These are phyloP conservation scores for Aureococcus anophagefferens DNA, from an alignment of 108 stramenopile genomes.

Conservation along the genomic window DNA sequence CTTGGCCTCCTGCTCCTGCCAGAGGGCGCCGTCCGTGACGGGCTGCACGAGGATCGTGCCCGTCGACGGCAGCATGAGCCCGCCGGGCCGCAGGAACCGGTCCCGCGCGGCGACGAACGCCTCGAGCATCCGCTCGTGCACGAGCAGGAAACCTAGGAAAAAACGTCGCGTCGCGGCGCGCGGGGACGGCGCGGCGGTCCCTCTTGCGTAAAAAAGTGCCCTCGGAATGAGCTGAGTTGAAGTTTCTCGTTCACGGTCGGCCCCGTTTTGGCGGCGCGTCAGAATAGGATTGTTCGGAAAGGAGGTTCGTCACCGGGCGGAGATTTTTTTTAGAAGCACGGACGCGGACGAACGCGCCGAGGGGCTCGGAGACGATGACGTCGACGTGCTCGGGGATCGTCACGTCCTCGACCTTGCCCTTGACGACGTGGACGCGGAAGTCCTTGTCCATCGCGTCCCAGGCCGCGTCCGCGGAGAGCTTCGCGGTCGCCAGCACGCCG, in stretches of 20 bases:
- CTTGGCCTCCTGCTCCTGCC: conserved; percentile 31
- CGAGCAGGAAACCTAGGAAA: conserved; percentile 34
- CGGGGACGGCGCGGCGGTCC: too few relatives aligned
- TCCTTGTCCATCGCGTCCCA: conserved; percentile 4
- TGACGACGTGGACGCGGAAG: conserved; percentile 15
- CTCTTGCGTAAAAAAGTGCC: too few relatives aligned
- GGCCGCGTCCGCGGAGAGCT: not conserved
- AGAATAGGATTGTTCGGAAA: too few relatives aligned
- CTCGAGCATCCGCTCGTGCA: conserved; percentile 63
- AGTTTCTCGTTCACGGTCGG: too few relatives aligned
- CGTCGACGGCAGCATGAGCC: conserved; percentile 41
- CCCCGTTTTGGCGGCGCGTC: too few relatives aligned
- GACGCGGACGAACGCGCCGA: conserved; percentile 18
- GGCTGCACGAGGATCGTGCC: conserved; percentile 41
- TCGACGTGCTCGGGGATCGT: conserved; percentile 55
- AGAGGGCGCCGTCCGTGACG: conserved; percentile 38
- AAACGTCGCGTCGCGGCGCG: too few relatives aligned
- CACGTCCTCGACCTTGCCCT: conserved; percentile 51
- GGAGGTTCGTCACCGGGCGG: too few relatives aligned
- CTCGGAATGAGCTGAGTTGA: too few relatives aligned
- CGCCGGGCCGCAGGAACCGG: conserved; percentile 42
- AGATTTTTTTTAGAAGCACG: too few relatives aligned
- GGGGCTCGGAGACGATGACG: conserved; percentile 56
- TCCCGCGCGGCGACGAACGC: conserved; percentile 42
- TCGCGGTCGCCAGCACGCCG: not conserved